Percentiles rank a stretch among this genome's conserved stretches.
Evolutionary conservation across 345 rosid genomes (phyloP).

Genomic region (Raphanus sativus): DNA sequence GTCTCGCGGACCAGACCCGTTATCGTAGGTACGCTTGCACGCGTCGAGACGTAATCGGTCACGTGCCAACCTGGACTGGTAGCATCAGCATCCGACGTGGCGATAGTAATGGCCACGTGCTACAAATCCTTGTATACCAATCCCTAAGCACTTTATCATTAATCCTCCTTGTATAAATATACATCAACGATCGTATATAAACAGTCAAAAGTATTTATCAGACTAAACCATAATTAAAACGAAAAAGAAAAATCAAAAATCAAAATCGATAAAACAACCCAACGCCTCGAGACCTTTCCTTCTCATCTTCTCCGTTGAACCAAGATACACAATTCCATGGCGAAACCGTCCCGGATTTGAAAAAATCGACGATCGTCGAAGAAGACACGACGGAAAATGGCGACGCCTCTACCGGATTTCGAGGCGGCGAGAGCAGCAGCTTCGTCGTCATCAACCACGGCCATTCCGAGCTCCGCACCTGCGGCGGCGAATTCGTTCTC

Average conservation of each 20-base stretch:
- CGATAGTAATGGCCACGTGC: conserved; percentile 51
- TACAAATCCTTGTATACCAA: conserved; percentile 32
- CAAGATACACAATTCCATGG: conserved; percentile 31
- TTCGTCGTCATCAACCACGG: conserved; percentile 35
- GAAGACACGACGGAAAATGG: conserved; percentile 42
- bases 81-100: conserved; percentile 55
- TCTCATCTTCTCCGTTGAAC: conserved; percentile 40
- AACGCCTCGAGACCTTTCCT: conserved; percentile 26
- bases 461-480: conserved; percentile 38
- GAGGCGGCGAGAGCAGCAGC: conserved; percentile 45
- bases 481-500: conserved; percentile 35
- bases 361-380: conserved; percentile 10
- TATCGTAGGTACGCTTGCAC: conserved; percentile 29
- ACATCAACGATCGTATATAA: conserved; percentile 1
- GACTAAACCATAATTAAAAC: conserved; percentile 4
- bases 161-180: background rate
- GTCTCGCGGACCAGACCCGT: conserved; percentile 27
- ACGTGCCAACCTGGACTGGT: conserved; percentile 40
- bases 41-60: conserved; percentile 36
- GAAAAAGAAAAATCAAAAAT: conserved; percentile 31
- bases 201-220: conserved; percentile 25
- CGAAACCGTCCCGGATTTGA: conserved; percentile 36
- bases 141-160: conserved; percentile 23
- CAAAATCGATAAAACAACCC: conserved; percentile 21
- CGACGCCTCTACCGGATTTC: conserved; percentile 72